These are phyloP conservation scores for Dendrobium chrysotoxum DNA, from an alignment of 106 monocot species.

Conservation along the genomic window DNA sequence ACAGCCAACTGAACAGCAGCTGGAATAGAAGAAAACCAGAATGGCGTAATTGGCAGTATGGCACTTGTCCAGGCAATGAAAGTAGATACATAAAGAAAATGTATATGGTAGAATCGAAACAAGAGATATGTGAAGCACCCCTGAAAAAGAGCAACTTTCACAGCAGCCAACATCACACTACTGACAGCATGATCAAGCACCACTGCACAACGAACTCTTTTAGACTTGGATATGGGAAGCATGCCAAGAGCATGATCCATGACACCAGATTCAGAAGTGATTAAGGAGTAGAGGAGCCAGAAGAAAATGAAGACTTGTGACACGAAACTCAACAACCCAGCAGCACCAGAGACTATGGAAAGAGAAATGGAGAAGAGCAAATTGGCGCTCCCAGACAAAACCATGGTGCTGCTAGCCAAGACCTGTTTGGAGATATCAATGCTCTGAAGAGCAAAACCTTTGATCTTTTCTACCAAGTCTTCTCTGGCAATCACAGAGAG, in stretches of 20 bases:
- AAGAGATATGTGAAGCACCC: conserved; percentile 42
- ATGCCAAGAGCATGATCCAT: conserved; percentile 35
- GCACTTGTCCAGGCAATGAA: conserved; percentile 28
- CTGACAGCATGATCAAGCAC: conserved; percentile 41
- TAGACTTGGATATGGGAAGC: conserved; percentile 31
- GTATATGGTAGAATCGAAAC: conserved; percentile 36
- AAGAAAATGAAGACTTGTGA: conserved; percentile 41
- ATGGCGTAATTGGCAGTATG: conserved; percentile 26
- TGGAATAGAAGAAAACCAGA: conserved; percentile 41
- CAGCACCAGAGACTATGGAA: conserved; percentile 39
- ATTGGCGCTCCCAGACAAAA: conserved; percentile 27
- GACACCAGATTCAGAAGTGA: conserved; percentile 41
- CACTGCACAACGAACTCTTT: conserved; percentile 24
- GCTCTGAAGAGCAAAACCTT: conserved; percentile 36
- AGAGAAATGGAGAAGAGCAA: conserved; percentile 23
- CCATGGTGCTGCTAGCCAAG: conserved; percentile 28
- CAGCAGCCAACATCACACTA: conserved; percentile 33
- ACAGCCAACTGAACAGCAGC: conserved; percentile 31
- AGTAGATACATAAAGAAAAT: conserved; percentile 46
- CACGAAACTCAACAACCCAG: conserved; percentile 31
- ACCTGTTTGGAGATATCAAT: conserved; percentile 26
- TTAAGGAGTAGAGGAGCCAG: conserved; percentile 44
- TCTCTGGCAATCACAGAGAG: conserved; percentile 24
- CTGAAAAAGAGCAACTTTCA: conserved; percentile 44
- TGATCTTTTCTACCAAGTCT: conserved; percentile 39